Percentiles rank a stretch among this genome's conserved stretches.
Evolutionary conservation across 2,329 filamentous ascomycete species (phyloP).

Genomic region (Tolypocladium album): DNA sequence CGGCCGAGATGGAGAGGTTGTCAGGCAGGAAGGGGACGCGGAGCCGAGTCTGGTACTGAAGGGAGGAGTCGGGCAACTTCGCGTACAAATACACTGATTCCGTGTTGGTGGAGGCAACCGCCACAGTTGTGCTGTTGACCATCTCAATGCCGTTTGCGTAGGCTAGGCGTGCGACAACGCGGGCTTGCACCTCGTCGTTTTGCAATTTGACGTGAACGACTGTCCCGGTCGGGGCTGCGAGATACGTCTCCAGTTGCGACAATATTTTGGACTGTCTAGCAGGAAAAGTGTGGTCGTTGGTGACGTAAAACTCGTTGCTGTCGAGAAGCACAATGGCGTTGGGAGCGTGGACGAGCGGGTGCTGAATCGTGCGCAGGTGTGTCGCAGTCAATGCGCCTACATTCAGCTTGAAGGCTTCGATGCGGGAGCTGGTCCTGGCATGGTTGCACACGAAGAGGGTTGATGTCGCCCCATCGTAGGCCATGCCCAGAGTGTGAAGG

Average conservation of each 20-base stretch:
- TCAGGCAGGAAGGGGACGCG: conserved; percentile 26
- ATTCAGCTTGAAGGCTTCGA: conserved; percentile 29
- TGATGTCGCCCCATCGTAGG: conserved; percentile 20
- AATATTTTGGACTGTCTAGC: conserved; percentile 13
- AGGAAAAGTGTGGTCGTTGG: conserved; percentile 27
- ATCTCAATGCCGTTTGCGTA: conserved; percentile 32
- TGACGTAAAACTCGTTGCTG: conserved; percentile 26
- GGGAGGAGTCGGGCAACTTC: conserved; percentile 3
- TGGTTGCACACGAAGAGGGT: conserved; percentile 28
- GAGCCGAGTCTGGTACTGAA: conserved; percentile 1
- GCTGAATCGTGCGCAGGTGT: conserved; percentile 23
- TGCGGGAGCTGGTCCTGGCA: conserved; percentile 18
- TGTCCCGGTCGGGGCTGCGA: conserved; percentile 18
- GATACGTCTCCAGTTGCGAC: conserved; percentile 21
- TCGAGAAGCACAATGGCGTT: conserved; percentile 26
- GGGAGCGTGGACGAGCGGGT: conserved; percentile 25
- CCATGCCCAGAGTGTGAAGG: conserved; percentile 29
- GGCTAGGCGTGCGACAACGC: conserved; percentile 20
- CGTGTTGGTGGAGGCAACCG: conserved; percentile 22
- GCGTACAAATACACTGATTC: conserved; percentile 19
- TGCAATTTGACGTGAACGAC: conserved; percentile 23
- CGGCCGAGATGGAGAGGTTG: conserved; percentile 22
- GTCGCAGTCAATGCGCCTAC: conserved; percentile 18
- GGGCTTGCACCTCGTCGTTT: conserved; percentile 5
- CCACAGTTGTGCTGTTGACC: conserved; percentile 25